Base-by-base conservation (phyloP, 768 basidiomycete genomes). In the Lentinus tigrinus region DNA sequence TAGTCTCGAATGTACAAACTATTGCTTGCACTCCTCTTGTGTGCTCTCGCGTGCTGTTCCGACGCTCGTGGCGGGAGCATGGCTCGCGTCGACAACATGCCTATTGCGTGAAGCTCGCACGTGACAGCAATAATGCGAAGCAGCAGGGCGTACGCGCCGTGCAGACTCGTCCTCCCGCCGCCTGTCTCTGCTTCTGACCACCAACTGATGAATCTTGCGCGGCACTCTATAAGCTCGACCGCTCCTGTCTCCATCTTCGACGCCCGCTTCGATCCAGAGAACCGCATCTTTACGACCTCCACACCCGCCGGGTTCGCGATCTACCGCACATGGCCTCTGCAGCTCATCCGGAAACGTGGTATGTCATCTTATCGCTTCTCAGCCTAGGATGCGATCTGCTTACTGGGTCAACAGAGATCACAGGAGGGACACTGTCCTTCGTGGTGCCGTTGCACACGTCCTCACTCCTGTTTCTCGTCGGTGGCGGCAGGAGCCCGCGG, bases 221-320 rank as follows among this genome's bases (percentile, higher is more conserved):
- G 92, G 67, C 89, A 91, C 71, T 85, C 87, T 37, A 92, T 94
- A 75, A 84, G 87, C 60, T 76, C 91, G 23, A 88, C 90, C 38
- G 79, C 76, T 57, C 91, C 91, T 2, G 79, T 91, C 54, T 83
- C 86, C 65, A 83, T 94, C 65, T 79, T 87, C 59, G 86, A 93
- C 75, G 85, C 85, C 57, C 83, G 83, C 60, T 91, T 94, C 66
- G 91, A 93, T 66, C 73, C 86, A n/a, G 89, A 90, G 64, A 87
- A 82, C 66, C 78, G 81, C 63, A 88, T 93, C 71, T 94, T 94
- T 74, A 90, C 93, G 0, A 78, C 84, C 19, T 81, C 89, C 4
- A 92, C 90, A 5, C 87, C 87, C 24, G 84, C 83, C 58, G 92
- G 92, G 56, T 94, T 93, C 69, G 91, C 90, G 8, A 82, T 94